Conservation (phyloP, 2,329 filamentous ascomycete species). For the Elsinoe perseae region DNA sequence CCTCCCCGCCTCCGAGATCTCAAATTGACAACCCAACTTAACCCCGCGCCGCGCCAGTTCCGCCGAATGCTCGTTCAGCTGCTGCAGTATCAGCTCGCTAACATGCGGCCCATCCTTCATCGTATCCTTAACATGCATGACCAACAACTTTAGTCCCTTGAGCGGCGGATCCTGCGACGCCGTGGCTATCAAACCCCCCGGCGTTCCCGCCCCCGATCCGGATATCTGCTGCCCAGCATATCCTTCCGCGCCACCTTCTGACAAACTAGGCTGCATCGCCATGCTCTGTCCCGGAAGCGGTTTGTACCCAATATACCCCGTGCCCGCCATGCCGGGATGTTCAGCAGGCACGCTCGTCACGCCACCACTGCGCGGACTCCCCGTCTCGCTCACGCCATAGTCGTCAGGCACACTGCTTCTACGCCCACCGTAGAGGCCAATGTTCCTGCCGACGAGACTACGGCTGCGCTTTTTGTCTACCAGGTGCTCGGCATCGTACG, state of each 20-base stretch:
- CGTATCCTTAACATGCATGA: conserved; percentile 91
- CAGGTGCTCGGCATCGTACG: conserved; percentile 21
- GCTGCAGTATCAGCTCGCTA: conserved; percentile 58
- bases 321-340: not conserved
- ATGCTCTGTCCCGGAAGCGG: not conserved
- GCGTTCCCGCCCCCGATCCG: too few relatives aligned
- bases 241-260: not conserved
- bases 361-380: not conserved
- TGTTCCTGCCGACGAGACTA: conserved; percentile 22
- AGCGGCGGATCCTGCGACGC: conserved; percentile 42
- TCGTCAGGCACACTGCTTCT: conserved; percentile 23
- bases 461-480: conserved; percentile 30
- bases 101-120: conserved; percentile 61
- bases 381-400: conserved; percentile 9
- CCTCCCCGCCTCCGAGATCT: conserved; percentile 61
- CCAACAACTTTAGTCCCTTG: conserved; percentile 66
- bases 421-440: conserved; percentile 18
- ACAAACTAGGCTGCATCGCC: not conserved
- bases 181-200: not conserved
- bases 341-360: conserved; percentile 5
- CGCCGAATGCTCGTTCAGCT: conserved; percentile 59
- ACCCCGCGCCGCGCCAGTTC: conserved; percentile 40
- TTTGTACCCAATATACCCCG: not conserved
- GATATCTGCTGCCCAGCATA: too few relatives aligned
- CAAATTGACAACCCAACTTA: conserved; percentile 67